Conservation (phyloP, 352 stramenopile species). For the Pythium guiyangense region DNA sequence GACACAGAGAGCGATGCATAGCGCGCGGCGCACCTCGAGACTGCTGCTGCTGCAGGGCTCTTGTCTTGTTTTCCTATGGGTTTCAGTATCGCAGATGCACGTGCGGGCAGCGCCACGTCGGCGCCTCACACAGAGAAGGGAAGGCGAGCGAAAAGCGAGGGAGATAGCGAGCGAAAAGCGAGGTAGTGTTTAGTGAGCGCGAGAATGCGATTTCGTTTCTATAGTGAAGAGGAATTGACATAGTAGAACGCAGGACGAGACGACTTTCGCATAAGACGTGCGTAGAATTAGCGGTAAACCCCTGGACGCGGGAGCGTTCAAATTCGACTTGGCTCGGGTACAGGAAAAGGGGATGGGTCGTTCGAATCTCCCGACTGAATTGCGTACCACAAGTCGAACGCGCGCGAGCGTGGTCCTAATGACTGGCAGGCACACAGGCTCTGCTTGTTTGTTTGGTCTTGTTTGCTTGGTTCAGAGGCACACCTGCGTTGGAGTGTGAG, state of each 20-base stretch:
- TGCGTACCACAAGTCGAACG: no score
- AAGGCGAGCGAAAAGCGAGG: no score
- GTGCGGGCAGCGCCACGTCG: background rate
- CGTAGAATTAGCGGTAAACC: background rate
- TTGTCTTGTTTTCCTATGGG: background rate
- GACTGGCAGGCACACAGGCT: no score
- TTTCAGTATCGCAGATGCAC: slow-evolving; percentile 2
- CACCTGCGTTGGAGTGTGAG: no score
- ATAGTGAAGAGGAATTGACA: background rate
- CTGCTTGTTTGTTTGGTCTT: no score
- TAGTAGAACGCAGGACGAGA: background rate
- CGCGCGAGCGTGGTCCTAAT: no score
- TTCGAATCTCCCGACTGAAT: background rate
- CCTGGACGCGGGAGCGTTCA: background rate
- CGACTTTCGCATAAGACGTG: background rate
- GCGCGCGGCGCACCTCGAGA: background rate
- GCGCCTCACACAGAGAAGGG: background rate
- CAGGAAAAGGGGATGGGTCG: background rate
- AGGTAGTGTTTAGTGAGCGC: background rate
- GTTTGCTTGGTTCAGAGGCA: no score
- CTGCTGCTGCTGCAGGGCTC: background rate
- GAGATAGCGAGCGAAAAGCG: no score
- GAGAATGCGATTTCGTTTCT: background rate
- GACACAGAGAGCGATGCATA: background rate
- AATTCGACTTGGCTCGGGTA: no score